Percentiles rank a stretch among this genome's conserved stretches.
These are phyloP conservation scores for Nannizzia gypsea DNA, from an alignment of 2,329 filamentous ascomycete species.

Conservation along the genomic window DNA sequence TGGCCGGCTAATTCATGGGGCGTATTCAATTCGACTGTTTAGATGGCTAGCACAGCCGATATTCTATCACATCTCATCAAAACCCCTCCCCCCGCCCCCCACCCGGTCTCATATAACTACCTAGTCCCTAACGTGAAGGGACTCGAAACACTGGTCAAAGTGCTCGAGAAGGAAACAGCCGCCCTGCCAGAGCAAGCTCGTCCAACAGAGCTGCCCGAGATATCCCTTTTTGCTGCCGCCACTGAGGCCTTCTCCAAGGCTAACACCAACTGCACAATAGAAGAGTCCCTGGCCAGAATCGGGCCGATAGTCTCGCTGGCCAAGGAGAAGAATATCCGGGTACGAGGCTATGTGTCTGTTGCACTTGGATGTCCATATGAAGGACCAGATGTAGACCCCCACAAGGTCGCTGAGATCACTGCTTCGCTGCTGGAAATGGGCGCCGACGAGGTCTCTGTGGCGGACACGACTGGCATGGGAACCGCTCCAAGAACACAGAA, in stretches of 20 bases:
- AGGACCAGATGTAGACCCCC: conserved; percentile 48
- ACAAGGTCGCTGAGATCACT: conserved; percentile 50
- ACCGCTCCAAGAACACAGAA: conserved; percentile 49
- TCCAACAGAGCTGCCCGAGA: conserved; percentile 36
- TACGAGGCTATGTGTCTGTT: conserved; percentile 54
- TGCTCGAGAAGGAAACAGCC: conserved; percentile 36
- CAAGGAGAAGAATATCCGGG: conserved; percentile 44
- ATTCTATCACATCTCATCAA: conserved; percentile 46
- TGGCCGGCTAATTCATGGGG: not conserved
- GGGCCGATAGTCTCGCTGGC: conserved; percentile 46
- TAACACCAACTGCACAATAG: conserved; percentile 55
- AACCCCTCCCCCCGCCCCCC: conserved; percentile 38
- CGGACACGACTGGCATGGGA: conserved; percentile 57
- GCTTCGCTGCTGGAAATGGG: conserved; percentile 52
- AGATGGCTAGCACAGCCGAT: conserved; percentile 55
- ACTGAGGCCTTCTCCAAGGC: conserved; percentile 54
- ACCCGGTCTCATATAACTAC: conserved; percentile 52
- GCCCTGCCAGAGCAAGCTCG: conserved; percentile 19
- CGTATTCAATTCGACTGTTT: not conserved
- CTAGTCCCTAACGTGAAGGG: conserved; percentile 53
- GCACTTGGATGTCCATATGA: conserved; percentile 56
- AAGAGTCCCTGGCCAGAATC: conserved; percentile 49
- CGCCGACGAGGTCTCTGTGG: conserved; percentile 53
- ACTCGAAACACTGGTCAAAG: conserved; percentile 46
- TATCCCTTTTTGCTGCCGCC: conserved; percentile 54